Conservation (phyloP, 306 rosid species). For the Corylus americana region DNA sequence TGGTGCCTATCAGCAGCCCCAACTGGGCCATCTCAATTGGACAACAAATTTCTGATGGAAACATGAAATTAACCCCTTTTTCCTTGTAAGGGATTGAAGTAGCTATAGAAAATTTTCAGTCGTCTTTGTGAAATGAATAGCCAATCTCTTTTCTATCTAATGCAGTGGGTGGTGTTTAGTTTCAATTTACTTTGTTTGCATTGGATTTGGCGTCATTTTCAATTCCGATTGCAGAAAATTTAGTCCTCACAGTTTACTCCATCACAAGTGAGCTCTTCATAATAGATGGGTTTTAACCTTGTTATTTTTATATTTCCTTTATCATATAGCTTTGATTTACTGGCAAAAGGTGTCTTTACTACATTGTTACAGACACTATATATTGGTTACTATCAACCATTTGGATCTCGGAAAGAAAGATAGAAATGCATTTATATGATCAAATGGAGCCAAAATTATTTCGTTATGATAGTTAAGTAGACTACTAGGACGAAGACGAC, state of each 20-base stretch:
- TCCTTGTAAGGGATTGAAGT: constrained; percentile 54
- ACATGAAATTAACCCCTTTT: constrained; percentile 56
- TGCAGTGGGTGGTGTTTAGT: constrained; percentile 39
- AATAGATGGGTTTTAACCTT: background rate
- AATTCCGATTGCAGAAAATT: background rate
- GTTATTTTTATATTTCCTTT: background rate
- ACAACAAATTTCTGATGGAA: constrained; percentile 80
- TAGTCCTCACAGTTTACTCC: background rate
- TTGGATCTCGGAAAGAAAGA: background rate
- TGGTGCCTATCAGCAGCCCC: constrained; percentile 92
- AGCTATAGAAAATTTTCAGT: constrained; percentile 60
- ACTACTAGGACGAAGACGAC: no score
- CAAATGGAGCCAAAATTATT: no score
- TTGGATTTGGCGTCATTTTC: constrained; percentile 14
- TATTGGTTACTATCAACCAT: background rate
- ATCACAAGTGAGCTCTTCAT: background rate
- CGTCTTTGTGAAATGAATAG: constrained; percentile 54
- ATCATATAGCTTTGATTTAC: background rate
- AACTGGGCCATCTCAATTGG: constrained; percentile 89
- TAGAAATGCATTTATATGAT: background rate
- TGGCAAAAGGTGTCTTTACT: background rate
- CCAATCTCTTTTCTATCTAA: constrained; percentile 33
- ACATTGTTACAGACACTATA: background rate
- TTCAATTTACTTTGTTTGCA: constrained; percentile 16
- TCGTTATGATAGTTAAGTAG: no score